A percentile compares a stretch with the other conserved stretches of the same genome.
These are phyloP conservation scores for Xylaria sp. DNA, from an alignment of 2,329 filamentous ascomycete species.

Conservation along the genomic window DNA sequence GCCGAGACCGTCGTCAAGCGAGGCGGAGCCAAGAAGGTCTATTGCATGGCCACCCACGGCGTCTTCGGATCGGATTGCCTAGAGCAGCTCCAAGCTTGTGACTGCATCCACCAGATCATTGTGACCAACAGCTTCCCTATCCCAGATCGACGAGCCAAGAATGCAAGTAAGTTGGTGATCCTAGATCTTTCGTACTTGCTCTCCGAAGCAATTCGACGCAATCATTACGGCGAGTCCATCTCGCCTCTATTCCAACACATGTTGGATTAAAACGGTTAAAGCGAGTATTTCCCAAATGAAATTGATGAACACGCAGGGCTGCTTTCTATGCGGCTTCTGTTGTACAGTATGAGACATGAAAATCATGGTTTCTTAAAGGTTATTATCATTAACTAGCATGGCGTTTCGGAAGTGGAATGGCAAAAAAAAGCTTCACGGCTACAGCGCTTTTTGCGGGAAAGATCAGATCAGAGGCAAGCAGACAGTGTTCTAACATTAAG, in stretches of 20 bases:
- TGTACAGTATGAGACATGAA: conserved; percentile 44
- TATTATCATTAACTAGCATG: conserved; percentile 41
- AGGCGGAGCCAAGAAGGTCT: conserved; percentile 90
- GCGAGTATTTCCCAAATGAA: conserved; percentile 23
- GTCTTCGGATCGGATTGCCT: conserved; percentile 92
- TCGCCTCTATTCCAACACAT: conserved; percentile 75
- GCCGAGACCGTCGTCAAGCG: conserved; percentile 96
- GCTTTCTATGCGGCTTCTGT: conserved; percentile 37
- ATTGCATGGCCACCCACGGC: conserved; percentile 97
- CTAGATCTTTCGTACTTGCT: conserved; percentile 90
- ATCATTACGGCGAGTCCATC: conserved; percentile 94
- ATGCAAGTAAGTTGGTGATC: conserved; percentile 84
- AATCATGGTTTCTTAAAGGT: conserved; percentile 39
- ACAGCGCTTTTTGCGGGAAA: conserved; percentile 7
- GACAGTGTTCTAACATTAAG: conserved; percentile 43
- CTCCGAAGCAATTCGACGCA: conserved; percentile 91
- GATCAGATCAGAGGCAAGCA: conserved; percentile 39
- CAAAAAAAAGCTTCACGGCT: conserved; percentile 38
- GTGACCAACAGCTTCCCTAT: conserved; percentile 99
- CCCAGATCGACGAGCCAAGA: conserved; percentile 74
- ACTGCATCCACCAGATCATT: conserved; percentile 92
- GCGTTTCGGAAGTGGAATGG: conserved; percentile 43
- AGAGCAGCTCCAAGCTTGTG: conserved; percentile 88
- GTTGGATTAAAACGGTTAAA: conserved; percentile 57
- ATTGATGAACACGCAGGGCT: conserved; percentile 40